Conservation (phyloP, 208 protist species). For the Wallacemonas sp. region DNA sequence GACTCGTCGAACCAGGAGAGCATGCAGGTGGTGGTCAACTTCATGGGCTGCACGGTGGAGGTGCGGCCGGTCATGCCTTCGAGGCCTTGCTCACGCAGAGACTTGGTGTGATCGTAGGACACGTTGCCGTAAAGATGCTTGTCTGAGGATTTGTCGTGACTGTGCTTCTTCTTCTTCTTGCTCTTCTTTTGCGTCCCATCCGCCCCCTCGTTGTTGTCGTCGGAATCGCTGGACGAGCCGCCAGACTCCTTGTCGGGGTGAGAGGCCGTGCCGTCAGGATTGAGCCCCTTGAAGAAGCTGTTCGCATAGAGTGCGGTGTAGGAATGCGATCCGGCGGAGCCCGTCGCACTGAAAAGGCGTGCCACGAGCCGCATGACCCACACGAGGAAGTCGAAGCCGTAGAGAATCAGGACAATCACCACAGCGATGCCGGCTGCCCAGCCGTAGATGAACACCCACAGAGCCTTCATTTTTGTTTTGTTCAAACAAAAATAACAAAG, state of each 20-base stretch:
- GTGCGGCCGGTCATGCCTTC: conserved; percentile 42
- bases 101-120: conserved; percentile 8
- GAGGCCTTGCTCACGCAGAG: conserved; percentile 28
- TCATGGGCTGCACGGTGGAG: conserved; percentile 29
- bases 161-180: background rate
- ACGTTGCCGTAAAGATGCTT: conserved; percentile 1
- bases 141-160: background rate
- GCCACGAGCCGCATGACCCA: conserved; percentile 27
- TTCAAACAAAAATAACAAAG: background rate
- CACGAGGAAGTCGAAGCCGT: conserved; percentile 44
- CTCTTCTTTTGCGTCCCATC: background rate
- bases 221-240: background rate
- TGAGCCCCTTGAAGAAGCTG: background rate
- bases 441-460: conserved; percentile 50
- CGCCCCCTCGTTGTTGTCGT: background rate
- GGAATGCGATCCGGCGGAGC: background rate
- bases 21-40: conserved; percentile 27
- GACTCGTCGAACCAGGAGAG: conserved; percentile 36
- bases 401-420: conserved; percentile 50
- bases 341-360: background rate
- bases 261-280: background rate
- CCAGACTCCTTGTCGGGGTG: background rate
- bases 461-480: conserved; percentile 20
- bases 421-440: conserved; percentile 46
- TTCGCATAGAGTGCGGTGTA: conserved; percentile 12